Evolutionary conservation across 345 rosid species (phyloP), one percentile per base, ranked within the genome.

Genomic region (Atalantia buxifolia): DNA sequence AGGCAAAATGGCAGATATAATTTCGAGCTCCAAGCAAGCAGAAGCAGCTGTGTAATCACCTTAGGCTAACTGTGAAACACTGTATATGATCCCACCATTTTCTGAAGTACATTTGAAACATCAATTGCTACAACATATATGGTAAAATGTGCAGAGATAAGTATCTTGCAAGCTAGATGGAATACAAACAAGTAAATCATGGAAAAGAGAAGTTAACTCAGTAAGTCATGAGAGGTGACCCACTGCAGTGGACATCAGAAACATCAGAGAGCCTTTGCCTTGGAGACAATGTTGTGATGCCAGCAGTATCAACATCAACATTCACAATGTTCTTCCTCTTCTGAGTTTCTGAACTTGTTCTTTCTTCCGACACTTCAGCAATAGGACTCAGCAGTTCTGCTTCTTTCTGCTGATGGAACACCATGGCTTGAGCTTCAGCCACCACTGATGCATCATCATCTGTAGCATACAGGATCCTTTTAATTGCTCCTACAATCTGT

Each of bases 231-330:
- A 97, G 95, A 80, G 98, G 93, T 80, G 98, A 94, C 81, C 91
- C 94, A 84, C 90, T 90, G 85, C 89, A 90, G 81, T 83, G 94
- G 78, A 97, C 99, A 90, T 97, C 98, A 35, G 98, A 84, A 81
- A 97, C 85, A 83, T 97, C 94, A 21, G 94, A 91, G 55, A 92
- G 89, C 79, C 97, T 92, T 84, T 90, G 97, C 84, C 94, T 89
- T 0, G 98, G 97, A 22, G 99, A 97, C 77, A 89, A 86, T 59
- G 88, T 83, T 35, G 89, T 75, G 61, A 89, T 85, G 69, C 92
- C 94, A 65, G 92, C 91, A 68, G 90, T 88, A 45, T 97, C 98
- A 1, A 97, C 87, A 62, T 92, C 99, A 1, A 77, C 79, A 76
- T 97, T 97, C 84, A 81, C 83, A 66, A 93, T 92, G 81, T 71